Evolutionary conservation across 176 grass and related monocot species (phyloP).

Genomic region (Carex parvula): DNA sequence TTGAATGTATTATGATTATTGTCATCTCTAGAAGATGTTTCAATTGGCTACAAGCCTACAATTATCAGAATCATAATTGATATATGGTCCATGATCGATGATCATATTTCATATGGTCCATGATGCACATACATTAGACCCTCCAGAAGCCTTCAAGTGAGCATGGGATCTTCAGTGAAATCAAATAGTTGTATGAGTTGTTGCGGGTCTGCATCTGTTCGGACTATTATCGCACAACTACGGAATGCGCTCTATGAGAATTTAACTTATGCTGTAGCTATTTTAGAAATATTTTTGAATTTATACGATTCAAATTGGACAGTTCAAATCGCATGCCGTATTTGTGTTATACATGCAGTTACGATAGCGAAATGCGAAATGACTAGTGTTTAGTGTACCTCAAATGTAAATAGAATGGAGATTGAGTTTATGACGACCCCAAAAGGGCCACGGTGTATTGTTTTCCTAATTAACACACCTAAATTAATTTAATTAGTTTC

Average conservation of each 20-base stretch:
- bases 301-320: not conserved
- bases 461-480: no score
- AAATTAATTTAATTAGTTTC: no score
- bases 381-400: no score
- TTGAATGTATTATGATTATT: not conserved
- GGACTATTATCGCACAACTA: not conserved
- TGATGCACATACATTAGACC: constrained; percentile 5
- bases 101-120: constrained; percentile 22
- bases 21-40: not conserved
- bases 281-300: not conserved
- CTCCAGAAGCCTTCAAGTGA: not conserved
- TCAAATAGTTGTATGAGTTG: not conserved
- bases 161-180: not conserved
- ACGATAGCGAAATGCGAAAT: no score
- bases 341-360: no score
- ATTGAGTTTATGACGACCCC: no score
- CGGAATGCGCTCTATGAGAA: not conserved
- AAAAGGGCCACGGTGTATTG: no score
- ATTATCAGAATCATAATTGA: constrained; percentile 4
- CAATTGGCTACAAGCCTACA: constrained; percentile 3
- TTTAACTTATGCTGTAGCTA: not conserved
- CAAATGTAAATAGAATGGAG: no score
- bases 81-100: constrained; percentile 2
- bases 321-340: no score
- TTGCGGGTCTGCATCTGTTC: not conserved